Conservation (phyloP, 208 protist genomes). For the Histomonas meleagridis region DNA sequence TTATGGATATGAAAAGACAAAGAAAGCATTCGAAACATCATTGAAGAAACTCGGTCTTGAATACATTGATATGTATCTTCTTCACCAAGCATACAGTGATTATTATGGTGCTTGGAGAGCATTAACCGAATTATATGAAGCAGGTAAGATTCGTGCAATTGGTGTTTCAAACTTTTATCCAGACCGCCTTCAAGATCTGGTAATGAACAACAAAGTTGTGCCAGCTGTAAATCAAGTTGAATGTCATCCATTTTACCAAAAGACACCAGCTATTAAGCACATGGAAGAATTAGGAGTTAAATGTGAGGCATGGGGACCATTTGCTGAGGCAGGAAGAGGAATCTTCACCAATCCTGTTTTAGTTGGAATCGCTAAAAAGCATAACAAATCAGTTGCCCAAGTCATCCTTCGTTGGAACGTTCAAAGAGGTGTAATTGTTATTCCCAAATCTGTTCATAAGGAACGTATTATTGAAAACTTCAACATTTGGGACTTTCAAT, state of each 20-base stretch:
- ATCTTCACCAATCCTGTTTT: slow-evolving; percentile 44
- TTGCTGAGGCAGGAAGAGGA: not conserved
- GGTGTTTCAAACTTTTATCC: slow-evolving; percentile 26
- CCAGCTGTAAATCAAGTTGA: slow-evolving; percentile 48
- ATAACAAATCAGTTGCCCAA: not conserved
- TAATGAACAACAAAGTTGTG: slow-evolving; percentile 42
- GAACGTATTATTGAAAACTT: not conserved
- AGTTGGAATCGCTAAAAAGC: not conserved
- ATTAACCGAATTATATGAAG: not conserved
- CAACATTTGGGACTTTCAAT: not conserved
- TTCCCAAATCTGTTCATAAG: not conserved
- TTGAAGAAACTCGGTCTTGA: not conserved
- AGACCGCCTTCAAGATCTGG: slow-evolving; percentile 41
- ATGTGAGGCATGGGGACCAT: not conserved
- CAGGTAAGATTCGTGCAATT: not conserved
- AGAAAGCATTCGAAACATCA: not conserved
- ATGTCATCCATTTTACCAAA: too few species aligned
- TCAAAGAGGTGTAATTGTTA: not conserved
- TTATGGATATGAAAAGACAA: not conserved
- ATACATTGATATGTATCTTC: not conserved
- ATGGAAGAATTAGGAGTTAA: too few species aligned
- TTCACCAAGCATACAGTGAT: not conserved
- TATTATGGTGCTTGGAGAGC: not conserved
- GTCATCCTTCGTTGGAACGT: not conserved
- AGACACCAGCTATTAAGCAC: too few species aligned